A percentile compares a stretch with the other conserved stretches of the same genome.
Evolutionary conservation across 352 stramenopile species (phyloP).

Genomic region (Hyaloperonospora arabidopsidis): DNA sequence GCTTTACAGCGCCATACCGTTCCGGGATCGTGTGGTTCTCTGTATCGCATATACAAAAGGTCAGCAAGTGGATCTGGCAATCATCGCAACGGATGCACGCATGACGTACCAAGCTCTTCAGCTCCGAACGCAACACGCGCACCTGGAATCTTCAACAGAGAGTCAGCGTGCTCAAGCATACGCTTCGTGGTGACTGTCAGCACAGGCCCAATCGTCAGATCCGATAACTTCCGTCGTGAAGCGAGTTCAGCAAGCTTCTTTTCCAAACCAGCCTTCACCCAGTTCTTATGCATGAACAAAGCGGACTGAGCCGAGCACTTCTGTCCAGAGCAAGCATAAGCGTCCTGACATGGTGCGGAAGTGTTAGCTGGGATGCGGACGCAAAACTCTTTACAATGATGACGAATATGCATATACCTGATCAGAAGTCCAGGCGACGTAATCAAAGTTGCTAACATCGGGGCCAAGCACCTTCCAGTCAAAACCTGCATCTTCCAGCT

Average conservation of each 20-base stretch:
- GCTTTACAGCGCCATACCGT: conserved; percentile 94
- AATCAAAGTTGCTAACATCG: conserved; percentile 94
- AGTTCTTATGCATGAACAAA: conserved; percentile 98
- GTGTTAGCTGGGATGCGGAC: conserved; percentile 4
- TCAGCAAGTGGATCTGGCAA: conserved; percentile 2
- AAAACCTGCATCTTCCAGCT: conserved; percentile 97
- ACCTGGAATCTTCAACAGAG: conserved; percentile 89
- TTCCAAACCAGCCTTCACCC: conserved; percentile 85
- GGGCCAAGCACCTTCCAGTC: conserved; percentile 98
- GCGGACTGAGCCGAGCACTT: conserved; percentile 99
- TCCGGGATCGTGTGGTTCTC: conserved; percentile 92
- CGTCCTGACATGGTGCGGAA: conserved; percentile 57
- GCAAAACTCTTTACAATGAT: background rate
- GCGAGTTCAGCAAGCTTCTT: conserved; percentile 90
- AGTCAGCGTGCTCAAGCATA: conserved; percentile 90
- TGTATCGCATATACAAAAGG: conserved; percentile 17
- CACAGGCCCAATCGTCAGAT: conserved; percentile 95
- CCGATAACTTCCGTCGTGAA: conserved; percentile 82
- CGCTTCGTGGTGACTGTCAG: conserved; percentile 94
- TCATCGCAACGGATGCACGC: background rate
- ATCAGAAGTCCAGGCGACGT: conserved; percentile 96
- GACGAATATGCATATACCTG: conserved; percentile 42
- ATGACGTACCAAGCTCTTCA: conserved; percentile 68
- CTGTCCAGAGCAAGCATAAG: conserved; percentile 96
- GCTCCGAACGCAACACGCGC: conserved; percentile 93